Evolutionary conservation across 805 yeast species (phyloP).

Genomic region (Blastobotrys terrestris): DNA sequence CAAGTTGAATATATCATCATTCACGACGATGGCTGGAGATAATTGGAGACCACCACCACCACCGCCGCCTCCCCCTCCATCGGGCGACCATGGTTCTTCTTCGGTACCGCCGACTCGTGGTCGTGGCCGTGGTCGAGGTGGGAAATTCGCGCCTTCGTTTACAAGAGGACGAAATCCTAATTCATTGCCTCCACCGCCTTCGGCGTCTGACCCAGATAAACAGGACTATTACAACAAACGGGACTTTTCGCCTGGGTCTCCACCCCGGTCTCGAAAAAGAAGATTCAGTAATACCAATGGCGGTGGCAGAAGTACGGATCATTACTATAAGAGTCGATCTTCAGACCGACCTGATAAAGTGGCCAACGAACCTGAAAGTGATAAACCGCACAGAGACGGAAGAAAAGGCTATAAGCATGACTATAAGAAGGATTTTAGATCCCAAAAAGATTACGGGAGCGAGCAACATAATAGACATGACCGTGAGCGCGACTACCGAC

Average conservation of each 20-base stretch:
- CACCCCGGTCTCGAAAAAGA: neutral
- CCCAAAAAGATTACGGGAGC: neutral
- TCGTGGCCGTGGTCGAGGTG: neutral
- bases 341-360: too few species aligned
- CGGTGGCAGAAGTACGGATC: neutral
- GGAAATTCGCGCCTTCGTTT: neutral
- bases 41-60: neutral
- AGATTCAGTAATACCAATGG: neutral
- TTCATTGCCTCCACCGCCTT: neutral
- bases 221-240: neutral
- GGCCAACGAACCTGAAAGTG: too few species aligned
- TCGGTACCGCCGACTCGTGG: neutral
- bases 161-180: neutral
- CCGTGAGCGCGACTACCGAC: neutral
- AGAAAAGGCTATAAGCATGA: neutral
- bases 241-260: neutral
- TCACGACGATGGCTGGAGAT: neutral
- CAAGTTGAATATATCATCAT: neutral
- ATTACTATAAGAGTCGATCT: neutral
- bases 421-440: neutral
- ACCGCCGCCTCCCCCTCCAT: neutral
- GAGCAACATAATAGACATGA: neutral
- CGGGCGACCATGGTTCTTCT: neutral
- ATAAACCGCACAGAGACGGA: neutral
- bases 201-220: neutral